Evolutionary conservation across 176 grass and related monocot genomes (phyloP).

Genomic region (Oryza rufipogon): DNA sequence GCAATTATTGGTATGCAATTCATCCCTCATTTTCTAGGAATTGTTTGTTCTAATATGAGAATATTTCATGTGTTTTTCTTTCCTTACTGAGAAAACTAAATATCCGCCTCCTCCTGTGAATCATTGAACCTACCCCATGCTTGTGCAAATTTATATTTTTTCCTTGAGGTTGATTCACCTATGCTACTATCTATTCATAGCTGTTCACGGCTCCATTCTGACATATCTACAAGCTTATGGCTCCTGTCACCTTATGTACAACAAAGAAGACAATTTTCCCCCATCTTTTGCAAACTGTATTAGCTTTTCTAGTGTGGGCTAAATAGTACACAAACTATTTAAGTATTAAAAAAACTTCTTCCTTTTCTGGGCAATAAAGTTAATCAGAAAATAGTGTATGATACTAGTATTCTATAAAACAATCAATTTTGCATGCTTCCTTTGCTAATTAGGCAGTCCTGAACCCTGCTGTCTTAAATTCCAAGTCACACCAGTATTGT

Average conservation of each 20-base stretch:
- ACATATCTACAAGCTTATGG: background rate
- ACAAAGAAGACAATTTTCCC: background rate
- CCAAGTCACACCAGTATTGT: background rate
- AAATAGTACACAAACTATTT: background rate
- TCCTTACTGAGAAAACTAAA: background rate
- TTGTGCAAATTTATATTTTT: constrained; percentile 15
- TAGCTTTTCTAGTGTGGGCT: background rate
- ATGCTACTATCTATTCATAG: background rate
- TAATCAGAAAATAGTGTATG: background rate
- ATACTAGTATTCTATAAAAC: background rate
- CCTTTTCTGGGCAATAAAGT: background rate
- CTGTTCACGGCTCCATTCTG: background rate
- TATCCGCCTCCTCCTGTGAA: background rate
- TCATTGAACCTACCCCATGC: background rate
- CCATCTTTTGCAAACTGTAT: background rate
- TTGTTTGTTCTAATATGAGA: constrained; percentile 15
- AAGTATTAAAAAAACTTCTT: background rate
- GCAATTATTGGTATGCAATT: constrained; percentile 80
- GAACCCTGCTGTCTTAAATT: background rate
- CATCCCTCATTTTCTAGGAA: background rate
- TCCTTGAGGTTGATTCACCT: background rate
- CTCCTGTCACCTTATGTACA: background rate
- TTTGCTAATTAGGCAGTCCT: background rate
- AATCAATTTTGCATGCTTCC: background rate
- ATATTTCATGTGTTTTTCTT: background rate